Conservation (phyloP, 1,139 yeast species). For the Hansenula sp. region DNA sequence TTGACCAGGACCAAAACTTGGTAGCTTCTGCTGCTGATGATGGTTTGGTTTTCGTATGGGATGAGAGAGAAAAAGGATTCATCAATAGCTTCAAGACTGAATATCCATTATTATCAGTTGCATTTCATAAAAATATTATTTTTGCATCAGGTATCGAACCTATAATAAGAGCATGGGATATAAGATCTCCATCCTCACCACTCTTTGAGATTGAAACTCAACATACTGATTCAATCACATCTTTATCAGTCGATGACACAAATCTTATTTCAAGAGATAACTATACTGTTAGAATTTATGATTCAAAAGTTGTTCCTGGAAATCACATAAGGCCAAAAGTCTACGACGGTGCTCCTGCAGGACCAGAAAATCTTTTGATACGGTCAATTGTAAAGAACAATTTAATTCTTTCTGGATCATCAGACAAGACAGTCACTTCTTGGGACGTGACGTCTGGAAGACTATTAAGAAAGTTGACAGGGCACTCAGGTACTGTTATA, state of each 20-base stretch:
- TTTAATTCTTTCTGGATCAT: constrained; percentile 53
- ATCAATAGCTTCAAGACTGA: constrained; percentile 36
- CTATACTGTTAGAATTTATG: constrained; percentile 53
- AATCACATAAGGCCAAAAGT: constrained; percentile 26
- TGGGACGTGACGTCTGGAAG: constrained; percentile 59
- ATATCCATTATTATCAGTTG: constrained; percentile 58
- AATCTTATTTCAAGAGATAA: constrained; percentile 54
- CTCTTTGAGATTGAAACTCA: constrained; percentile 43
- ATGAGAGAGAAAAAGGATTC: constrained; percentile 46
- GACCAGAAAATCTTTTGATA: constrained; percentile 48
- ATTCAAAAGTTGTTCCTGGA: constrained; percentile 24
- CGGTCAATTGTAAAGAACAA: constrained; percentile 36
- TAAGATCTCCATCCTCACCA: constrained; percentile 34
- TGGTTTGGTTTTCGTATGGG: constrained; percentile 61
- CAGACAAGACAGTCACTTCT: constrained; percentile 50
- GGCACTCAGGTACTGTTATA: constrained; percentile 59
- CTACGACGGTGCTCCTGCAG: constrained; percentile 58
- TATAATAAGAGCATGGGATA: constrained; percentile 51
- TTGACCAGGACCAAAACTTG: constrained; percentile 33
- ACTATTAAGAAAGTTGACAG: constrained; percentile 44
- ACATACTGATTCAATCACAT: constrained; percentile 48
- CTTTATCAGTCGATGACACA: constrained; percentile 45
- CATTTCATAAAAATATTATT: constrained; percentile 31
- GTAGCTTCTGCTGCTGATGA: constrained; percentile 62
- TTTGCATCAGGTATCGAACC: constrained; percentile 71